Evolutionary conservation across 108 stramenopile species (phyloP).

Genomic region (Cyclotella choctawhatcheeana): DNA sequence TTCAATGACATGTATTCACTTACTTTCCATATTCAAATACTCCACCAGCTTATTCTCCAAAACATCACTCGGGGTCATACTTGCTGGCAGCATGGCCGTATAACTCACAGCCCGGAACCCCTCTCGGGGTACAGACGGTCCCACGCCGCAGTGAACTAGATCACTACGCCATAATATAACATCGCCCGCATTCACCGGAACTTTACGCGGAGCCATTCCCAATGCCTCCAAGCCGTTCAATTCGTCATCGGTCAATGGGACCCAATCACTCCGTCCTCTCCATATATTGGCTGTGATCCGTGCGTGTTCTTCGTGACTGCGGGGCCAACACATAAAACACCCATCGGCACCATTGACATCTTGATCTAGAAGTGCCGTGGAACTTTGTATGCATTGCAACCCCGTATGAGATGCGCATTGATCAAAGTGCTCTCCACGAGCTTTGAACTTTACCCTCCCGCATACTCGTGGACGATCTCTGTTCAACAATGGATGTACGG

Average conservation of each 20-base stretch:
- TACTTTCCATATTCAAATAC: background rate
- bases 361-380: constrained; percentile 41
- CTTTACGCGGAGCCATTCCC: constrained; percentile 13
- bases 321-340: constrained; percentile 45
- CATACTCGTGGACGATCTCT: constrained; percentile 25
- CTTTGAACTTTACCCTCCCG: constrained; percentile 22
- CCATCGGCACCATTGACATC: constrained; percentile 19
- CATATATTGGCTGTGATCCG: constrained; percentile 29
- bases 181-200: constrained; percentile 49
- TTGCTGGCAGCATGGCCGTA: background rate
- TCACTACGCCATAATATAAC: constrained; percentile 64
- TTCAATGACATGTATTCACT: too few species aligned
- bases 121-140: constrained; percentile 4
- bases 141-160: constrained; percentile 37
- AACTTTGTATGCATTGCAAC: constrained; percentile 35
- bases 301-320: constrained; percentile 30
- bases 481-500: constrained; percentile 16
- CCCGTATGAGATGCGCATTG: constrained; percentile 23
- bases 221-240: constrained; percentile 12
- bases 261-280: constrained; percentile 45
- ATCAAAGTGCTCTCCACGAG: constrained; percentile 47
- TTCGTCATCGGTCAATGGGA: constrained; percentile 42
- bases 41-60: background rate
- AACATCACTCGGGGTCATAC: background rate
- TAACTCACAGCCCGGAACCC: background rate